Base-by-base conservation (phyloP, 768 basidiomycete species). In the Trametes meyenii region DNA sequence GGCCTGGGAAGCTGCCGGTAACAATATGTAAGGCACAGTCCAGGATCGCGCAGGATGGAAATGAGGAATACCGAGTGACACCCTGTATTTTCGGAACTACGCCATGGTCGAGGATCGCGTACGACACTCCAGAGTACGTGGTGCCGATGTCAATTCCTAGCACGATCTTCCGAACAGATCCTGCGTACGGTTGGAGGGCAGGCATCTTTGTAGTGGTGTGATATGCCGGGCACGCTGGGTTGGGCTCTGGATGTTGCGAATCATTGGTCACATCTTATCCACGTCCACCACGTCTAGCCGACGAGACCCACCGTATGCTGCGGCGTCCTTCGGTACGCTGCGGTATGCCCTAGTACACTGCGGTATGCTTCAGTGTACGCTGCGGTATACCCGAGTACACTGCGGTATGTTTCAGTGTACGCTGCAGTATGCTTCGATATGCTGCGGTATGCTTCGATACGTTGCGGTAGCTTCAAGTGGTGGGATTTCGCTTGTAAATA, bases 91-190 rank as follows among this genome's bases (percentile, higher is more conserved):
- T 62, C 14, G 76, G 75, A 13, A 74, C 60, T 35, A 75, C 70
- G 0, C 75, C 75, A 23, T 75, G 76, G 50, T 77, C 73, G 8
- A 77, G 72, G 39, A 77, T 66, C 33, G 71, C 72, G 61, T 83
- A 83, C 0, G 79, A 79, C 10, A 83, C 73, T 2, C 81, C 81
- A 40, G 82, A 83, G 46, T 73, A 83, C 0, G 81, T 84, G 0
- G 80, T 84, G 5, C 83, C 83, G 0, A 85, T 68, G 59, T 85
- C 83, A 38, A 85, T 79, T 0, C 81, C 83, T 33, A 85, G 64
- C 2, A 83, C 77, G 6, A 84, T 69, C 55, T 77, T 78, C 39
- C 78, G 76, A 35, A 66, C 59, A 8, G 72, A n/a, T 17, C 82
- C 83, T 33, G 65, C 67, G 71, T 79, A 81, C 2, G 76, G 74